These are phyloP conservation scores for Acer yangbiense DNA, from an alignment of 345 rosid species.

Conservation along the genomic window DNA sequence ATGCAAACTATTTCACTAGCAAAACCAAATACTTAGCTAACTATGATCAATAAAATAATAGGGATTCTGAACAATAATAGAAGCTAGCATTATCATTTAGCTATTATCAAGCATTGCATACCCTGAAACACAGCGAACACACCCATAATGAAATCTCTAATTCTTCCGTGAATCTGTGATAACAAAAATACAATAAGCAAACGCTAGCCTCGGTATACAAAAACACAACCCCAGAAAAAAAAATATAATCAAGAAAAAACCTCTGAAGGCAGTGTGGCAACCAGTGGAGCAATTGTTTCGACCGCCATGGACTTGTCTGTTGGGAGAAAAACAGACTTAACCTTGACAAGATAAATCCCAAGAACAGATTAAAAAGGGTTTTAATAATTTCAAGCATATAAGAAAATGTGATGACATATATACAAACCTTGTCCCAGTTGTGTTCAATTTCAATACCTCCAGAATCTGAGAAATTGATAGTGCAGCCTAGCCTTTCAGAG, in stretches of 20 bases:
- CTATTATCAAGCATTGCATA: conserved; percentile 25
- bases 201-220: conserved; percentile 54
- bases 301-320: conserved; percentile 62
- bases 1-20: not conserved
- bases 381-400: conserved; percentile 2
- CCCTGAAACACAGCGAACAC: conserved; percentile 84
- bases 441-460: conserved; percentile 96
- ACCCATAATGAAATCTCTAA: conserved; percentile 65
- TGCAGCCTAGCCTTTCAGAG: conserved; percentile 86
- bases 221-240: conserved; percentile 26
- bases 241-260: conserved; percentile 23
- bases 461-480: conserved; percentile 84
- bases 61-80: not conserved
- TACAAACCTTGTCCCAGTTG: conserved; percentile 84
- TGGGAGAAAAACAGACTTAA: conserved; percentile 74
- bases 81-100: not conserved
- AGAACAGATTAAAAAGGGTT: not conserved
- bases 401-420: not conserved
- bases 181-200: not conserved
- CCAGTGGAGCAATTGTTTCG: conserved; percentile 76
- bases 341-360: conserved; percentile 41
- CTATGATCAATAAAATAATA: not conserved
- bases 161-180: conserved; percentile 66
- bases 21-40: not conserved
- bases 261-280: conserved; percentile 90